phyloP scores from a whole-genome alignment of 177 flowering plant genomes.

The Vitis hybrid region DNA sequence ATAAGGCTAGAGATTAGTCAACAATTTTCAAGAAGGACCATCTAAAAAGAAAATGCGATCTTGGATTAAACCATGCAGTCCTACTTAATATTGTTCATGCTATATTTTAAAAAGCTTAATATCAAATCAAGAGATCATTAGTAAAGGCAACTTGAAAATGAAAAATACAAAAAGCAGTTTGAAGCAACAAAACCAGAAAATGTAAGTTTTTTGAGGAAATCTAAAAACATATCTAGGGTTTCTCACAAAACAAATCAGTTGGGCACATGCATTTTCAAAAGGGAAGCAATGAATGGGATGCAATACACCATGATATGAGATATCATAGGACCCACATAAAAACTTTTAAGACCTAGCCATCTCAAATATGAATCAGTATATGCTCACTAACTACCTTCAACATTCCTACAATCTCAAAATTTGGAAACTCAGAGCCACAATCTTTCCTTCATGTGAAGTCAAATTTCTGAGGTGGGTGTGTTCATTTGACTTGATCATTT shows the following conservation, averaged over 20 bases:
- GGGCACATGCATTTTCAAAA: background rate
- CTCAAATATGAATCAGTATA: background rate
- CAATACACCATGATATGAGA: background rate
- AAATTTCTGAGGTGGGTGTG: background rate
- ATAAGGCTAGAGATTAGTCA: background rate
- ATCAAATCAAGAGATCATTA: background rate
- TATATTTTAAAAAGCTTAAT: background rate
- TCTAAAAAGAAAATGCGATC: background rate
- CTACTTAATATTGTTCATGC: background rate
- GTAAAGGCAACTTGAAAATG: background rate
- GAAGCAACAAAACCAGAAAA: background rate
- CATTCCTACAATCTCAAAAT: background rate
- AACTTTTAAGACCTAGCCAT: background rate
- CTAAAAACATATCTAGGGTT: background rate
- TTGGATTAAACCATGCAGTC: background rate
- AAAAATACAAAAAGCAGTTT: background rate
- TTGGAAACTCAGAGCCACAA: background rate
- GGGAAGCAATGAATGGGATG: background rate
- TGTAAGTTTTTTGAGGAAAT: background rate
- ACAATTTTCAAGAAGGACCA: background rate
- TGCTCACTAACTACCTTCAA: conserved; percentile 1
- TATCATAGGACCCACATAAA: background rate
- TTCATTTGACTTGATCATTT: background rate
- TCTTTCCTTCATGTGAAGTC: background rate
- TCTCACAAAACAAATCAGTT: background rate